Base-by-base conservation (phyloP, 768 basidiomycete species). In the Dentipellis sp. region DNA sequence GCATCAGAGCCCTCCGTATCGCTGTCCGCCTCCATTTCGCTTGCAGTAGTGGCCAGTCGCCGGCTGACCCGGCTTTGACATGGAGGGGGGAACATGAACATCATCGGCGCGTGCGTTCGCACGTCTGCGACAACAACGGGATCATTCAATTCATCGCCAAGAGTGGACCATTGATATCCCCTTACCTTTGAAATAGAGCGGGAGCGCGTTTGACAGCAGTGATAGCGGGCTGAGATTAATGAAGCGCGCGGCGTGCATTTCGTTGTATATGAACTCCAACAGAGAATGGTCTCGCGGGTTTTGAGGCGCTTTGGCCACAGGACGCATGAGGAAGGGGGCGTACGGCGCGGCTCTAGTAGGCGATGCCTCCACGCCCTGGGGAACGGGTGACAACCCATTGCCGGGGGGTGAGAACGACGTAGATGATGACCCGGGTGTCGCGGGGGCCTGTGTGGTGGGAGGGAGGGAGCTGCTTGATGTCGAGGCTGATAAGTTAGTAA, bases 261-360 rank as follows among this genome's bases (percentile, higher is more conserved):
- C 81, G 17, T 71, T 75, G 70, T 87, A 89, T 10, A 88, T 82
- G 47, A 68, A 69, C 61, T 84, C 81, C 21, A 90, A 71, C 11
- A 86, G 59, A 0, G 77, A 75, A 63, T 89, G 88, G 57, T 89
- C 84, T 9, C 83, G 74, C 3, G 87, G 86, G 63, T 89, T 80
- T 3, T 63, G 59, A 0, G 58, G 59, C 11, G 48, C 38, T 7
- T 48, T 37, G 1, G 50, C 45, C 5, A 50, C 48, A 50, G 48
- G 7, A 23, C 29, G 48, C 42, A 45, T 17, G 22, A 35, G 48
- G 29, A 50, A 34, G 48, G 48, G 48, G 9, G 48, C 22, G 23
- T 12, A 21, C 2, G 48, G 22, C 14, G 17, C 14, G 17, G 21
- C 17, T 42, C 14, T 14, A 42, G 40, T 14, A 17, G 48, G 48